Evolutionary conservation across 2,329 filamentous ascomycete genomes (phyloP).

Genomic region (Colletotrichum simmondsii): DNA sequence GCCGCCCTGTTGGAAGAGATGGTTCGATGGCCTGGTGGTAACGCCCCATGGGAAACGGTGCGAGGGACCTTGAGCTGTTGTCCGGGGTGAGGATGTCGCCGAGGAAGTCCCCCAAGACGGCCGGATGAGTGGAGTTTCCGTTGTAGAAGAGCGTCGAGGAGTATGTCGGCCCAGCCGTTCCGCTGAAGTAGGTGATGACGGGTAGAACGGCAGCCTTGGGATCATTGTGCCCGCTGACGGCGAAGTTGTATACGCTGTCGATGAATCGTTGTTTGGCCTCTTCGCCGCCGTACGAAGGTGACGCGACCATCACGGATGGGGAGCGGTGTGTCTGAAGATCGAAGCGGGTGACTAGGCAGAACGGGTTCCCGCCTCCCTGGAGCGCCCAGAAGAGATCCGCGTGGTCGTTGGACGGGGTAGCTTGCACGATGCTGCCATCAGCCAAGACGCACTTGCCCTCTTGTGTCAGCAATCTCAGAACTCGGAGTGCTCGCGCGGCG

Average conservation of each 20-base stretch:
- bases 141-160: constrained; percentile 7
- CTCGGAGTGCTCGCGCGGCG: neutral
- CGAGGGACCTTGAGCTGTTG: neutral
- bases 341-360: constrained; percentile 47
- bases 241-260: neutral
- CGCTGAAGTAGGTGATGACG: neutral
- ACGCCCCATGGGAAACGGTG: neutral
- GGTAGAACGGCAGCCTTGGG: neutral
- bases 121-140: neutral
- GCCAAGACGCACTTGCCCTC: constrained; percentile 55
- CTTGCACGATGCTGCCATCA: constrained; percentile 56
- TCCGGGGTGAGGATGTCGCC: neutral
- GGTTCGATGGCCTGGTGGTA: neutral
- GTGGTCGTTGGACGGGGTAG: constrained; percentile 44
- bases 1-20: neutral
- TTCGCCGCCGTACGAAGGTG: neutral
- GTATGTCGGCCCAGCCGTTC: neutral
- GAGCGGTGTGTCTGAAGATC: constrained; percentile 37
- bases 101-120: neutral
- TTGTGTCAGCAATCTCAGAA: neutral
- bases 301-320: neutral
- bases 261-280: neutral
- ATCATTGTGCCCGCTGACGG: neutral
- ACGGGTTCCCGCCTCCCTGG: constrained; percentile 51
- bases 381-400: constrained; percentile 56